Conservation (phyloP, 352 stramenopile genomes). For the Saprolegnia parasitica region DNA sequence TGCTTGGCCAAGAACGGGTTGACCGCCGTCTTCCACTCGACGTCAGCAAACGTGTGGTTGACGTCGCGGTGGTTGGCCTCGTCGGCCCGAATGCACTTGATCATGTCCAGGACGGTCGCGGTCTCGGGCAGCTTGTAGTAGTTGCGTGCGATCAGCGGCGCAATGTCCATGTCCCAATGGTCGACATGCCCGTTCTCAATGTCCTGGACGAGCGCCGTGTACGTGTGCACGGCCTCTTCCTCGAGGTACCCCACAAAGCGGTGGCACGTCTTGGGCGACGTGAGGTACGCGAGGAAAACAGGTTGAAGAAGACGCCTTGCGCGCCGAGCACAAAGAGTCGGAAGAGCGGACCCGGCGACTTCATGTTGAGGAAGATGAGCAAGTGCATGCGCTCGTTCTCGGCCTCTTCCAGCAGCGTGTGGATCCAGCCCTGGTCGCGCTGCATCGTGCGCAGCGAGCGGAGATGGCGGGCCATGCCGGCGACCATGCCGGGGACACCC, state of each 20-base stretch:
- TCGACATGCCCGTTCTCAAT: slow-evolving; percentile 82
- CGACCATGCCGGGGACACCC: slow-evolving; percentile 68
- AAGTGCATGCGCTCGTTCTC: slow-evolving; percentile 94
- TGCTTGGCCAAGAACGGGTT: slow-evolving; percentile 36
- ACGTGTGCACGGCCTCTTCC: slow-evolving; percentile 88
- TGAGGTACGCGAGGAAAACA: slow-evolving; percentile 83
- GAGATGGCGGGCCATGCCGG: slow-evolving; percentile 67
- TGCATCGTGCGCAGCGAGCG: slow-evolving; percentile 69
- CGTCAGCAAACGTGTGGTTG: slow-evolving; percentile 73
- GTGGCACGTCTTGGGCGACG: slow-evolving; percentile 85
- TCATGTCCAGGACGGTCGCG: slow-evolving; percentile 72
- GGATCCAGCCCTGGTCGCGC: slow-evolving; percentile 86
- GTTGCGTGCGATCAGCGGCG: slow-evolving; percentile 67
- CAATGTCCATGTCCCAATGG: slow-evolving; percentile 60
- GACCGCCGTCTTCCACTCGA: slow-evolving; percentile 52
- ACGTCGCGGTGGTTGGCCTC: slow-evolving; percentile 86
- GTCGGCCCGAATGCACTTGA: slow-evolving; percentile 85
- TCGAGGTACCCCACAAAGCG: slow-evolving; percentile 92
- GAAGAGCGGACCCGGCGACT: slow-evolving; percentile 69
- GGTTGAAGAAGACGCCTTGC: slow-evolving; percentile 82
- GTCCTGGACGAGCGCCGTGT: slow-evolving; percentile 86
- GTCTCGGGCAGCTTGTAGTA: slow-evolving; percentile 85
- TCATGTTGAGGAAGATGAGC: slow-evolving; percentile 87
- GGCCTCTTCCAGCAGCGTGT: slow-evolving; percentile 85
- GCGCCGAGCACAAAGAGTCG: slow-evolving; percentile 65